Percentiles rank a stretch among this genome's conserved stretches.
These are phyloP conservation scores for Phytopythium sindhum DNA, from an alignment of 352 stramenopile genomes.

Conservation along the genomic window DNA sequence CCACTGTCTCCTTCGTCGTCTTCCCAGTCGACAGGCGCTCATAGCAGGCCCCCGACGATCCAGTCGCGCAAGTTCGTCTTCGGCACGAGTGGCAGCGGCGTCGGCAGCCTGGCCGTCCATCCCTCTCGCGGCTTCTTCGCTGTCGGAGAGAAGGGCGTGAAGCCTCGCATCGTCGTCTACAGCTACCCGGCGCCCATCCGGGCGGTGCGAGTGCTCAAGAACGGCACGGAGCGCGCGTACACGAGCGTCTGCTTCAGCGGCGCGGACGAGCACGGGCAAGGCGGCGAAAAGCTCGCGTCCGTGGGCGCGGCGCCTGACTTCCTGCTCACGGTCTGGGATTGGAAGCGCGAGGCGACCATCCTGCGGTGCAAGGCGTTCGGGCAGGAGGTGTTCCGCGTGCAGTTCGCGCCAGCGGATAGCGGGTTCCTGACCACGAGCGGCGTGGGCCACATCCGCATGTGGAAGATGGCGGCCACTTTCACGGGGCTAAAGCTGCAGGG, in stretches of 20 bases:
- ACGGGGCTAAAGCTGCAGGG: slow-evolving; percentile 95
- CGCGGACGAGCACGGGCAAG: slow-evolving; percentile 13
- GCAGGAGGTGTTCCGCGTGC: slow-evolving; percentile 92
- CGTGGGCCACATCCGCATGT: slow-evolving; percentile 94
- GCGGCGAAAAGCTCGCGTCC: slow-evolving; percentile 87
- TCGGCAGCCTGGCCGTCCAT: slow-evolving; percentile 72
- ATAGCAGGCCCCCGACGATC: not conserved
- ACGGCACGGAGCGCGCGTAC: slow-evolving; percentile 85
- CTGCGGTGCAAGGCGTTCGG: slow-evolving; percentile 93
- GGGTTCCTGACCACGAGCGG: slow-evolving; percentile 91
- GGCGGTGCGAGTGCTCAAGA: slow-evolving; percentile 70
- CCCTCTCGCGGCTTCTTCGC: slow-evolving; percentile 73
- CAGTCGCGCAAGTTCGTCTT: slow-evolving; percentile 55
- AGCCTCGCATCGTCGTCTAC: slow-evolving; percentile 88
- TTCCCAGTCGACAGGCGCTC: not conserved
- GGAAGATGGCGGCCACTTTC: slow-evolving; percentile 96
- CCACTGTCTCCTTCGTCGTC: slow-evolving; percentile 6
- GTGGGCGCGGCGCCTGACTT: slow-evolving; percentile 88
- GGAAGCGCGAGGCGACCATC: slow-evolving; percentile 85
- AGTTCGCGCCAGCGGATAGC: slow-evolving; percentile 86
- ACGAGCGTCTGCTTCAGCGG: slow-evolving; percentile 65
- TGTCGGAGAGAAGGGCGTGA: slow-evolving; percentile 86
- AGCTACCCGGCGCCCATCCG: slow-evolving; percentile 67
- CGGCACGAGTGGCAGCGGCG: slow-evolving; percentile 56
- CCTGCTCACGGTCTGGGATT: slow-evolving; percentile 93